phyloP scores from a whole-genome alignment of 371 early-diverging fungal species.

The Chytridium lagenaria region DNA sequence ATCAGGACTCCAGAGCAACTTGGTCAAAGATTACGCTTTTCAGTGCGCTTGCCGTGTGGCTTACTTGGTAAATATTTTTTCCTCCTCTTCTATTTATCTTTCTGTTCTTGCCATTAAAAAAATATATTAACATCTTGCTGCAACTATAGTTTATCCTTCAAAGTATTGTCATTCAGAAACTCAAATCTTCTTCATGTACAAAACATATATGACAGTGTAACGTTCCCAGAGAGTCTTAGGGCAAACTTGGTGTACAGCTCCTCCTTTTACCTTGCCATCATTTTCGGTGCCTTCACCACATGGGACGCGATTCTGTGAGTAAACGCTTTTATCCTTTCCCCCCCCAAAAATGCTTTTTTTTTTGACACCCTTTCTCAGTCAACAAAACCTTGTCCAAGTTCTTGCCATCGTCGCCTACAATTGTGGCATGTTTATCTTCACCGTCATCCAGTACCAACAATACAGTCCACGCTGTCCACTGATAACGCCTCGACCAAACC shows the following conservation, averaged over 20 bases:
- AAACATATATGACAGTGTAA: background rate
- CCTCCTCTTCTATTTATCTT: background rate
- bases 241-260: background rate
- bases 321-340: background rate
- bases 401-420: constrained; percentile 8
- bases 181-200: background rate
- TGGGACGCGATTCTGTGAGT: constrained; percentile 15
- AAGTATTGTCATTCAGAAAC: background rate
- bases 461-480: background rate
- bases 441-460: constrained; percentile 1
- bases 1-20: background rate
- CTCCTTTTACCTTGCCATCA: constrained; percentile 5
- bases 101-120: too few species aligned
- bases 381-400: constrained; percentile 9
- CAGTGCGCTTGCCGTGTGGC: background rate
- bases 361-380: too few species aligned
- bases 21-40: background rate
- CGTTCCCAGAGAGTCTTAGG: background rate
- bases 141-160: constrained; percentile 14
- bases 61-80: background rate
- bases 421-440: constrained; percentile 14
- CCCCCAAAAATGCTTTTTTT: background rate
- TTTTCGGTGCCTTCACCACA: background rate
- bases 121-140: too few species aligned
- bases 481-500: background rate